Percentiles rank a stretch among this genome's conserved stretches.
These are phyloP conservation scores for Draba incana DNA, from an alignment of 345 rosid genomes.

Conservation along the genomic window DNA sequence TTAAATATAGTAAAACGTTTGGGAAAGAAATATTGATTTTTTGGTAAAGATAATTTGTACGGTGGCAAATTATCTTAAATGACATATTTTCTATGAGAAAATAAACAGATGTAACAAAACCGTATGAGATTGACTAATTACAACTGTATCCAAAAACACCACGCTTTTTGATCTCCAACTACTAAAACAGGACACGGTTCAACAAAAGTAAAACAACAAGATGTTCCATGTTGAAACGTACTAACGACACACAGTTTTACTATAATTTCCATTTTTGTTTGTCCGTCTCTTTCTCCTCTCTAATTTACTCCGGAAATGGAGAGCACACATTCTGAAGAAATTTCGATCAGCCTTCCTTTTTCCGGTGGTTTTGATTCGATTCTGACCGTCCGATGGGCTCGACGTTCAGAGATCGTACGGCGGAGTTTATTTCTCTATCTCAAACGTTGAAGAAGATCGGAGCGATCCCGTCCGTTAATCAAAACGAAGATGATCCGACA, in stretches of 20 bases:
- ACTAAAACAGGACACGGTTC: constrained; percentile 7
- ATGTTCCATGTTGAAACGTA: background rate
- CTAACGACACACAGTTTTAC: constrained; percentile 4
- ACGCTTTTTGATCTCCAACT: constrained; percentile 10
- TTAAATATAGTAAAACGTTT: too few relatives aligned
- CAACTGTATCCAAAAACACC: background rate
- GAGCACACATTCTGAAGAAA: constrained; percentile 10
- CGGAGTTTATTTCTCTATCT: constrained; percentile 74
- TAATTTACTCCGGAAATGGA: constrained; percentile 6
- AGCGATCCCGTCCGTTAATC: constrained; percentile 46
- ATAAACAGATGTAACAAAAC: too few relatives aligned
- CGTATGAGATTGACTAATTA: background rate
- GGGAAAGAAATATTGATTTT: too few relatives aligned
- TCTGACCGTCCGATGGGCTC: constrained; percentile 51
- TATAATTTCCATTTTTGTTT: background rate
- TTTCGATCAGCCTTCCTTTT: background rate
- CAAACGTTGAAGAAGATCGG: constrained; percentile 74
- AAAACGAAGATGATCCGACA: constrained; percentile 29
- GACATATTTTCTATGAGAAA: too few relatives aligned
- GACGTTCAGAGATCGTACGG: constrained; percentile 74
- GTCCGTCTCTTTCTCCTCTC: background rate
- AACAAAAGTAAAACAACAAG: constrained; percentile 4
- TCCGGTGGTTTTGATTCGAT: constrained; percentile 13
- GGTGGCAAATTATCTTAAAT: too few relatives aligned
- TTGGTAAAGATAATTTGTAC: too few relatives aligned